phyloP scores from a whole-genome alignment of 2,329 filamentous ascomycete species.

The Beauveria sp. region DNA sequence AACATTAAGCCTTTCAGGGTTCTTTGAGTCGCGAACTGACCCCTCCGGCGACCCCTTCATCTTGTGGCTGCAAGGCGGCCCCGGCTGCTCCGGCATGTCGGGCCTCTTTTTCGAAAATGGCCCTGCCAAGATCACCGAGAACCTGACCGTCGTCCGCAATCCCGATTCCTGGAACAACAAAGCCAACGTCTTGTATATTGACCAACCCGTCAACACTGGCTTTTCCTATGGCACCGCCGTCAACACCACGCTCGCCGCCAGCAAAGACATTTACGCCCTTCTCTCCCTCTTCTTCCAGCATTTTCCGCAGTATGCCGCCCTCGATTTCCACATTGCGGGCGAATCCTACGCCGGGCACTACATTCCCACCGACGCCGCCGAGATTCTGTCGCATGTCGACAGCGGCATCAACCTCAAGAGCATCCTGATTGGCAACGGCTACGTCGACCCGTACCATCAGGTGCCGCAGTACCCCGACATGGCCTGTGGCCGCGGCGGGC shows the following conservation, averaged over 20 bases:
- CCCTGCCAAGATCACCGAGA: constrained; percentile 78
- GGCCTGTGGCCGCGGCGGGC: constrained; percentile 94
- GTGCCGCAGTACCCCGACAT: constrained; percentile 95
- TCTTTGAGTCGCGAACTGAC: constrained; percentile 98
- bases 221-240: constrained; percentile 92
- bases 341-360: constrained; percentile 96
- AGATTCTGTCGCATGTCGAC: constrained; percentile 90
- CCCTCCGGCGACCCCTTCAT: constrained; percentile 94
- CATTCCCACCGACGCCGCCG: constrained; percentile 83
- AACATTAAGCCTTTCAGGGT: constrained; percentile 36
- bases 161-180: constrained; percentile 74
- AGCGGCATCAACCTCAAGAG: constrained; percentile 97
- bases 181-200: constrained; percentile 52
- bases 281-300: constrained; percentile 98
- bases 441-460: constrained; percentile 88
- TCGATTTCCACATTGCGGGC: constrained; percentile 96
- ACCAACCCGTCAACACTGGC: constrained; percentile 97
- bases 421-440: constrained; percentile 87
- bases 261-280: constrained; percentile 96
- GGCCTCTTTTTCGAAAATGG: constrained; percentile 97
- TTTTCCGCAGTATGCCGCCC: constrained; percentile 89
- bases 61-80: constrained; percentile 90
- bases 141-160: constrained; percentile 77
- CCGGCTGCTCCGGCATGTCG: constrained; percentile 92
- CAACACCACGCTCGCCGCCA: constrained; percentile 87